phyloP scores from a whole-genome alignment of 2,329 filamentous ascomycete species.

The Phaeosphaeria sp. region DNA sequence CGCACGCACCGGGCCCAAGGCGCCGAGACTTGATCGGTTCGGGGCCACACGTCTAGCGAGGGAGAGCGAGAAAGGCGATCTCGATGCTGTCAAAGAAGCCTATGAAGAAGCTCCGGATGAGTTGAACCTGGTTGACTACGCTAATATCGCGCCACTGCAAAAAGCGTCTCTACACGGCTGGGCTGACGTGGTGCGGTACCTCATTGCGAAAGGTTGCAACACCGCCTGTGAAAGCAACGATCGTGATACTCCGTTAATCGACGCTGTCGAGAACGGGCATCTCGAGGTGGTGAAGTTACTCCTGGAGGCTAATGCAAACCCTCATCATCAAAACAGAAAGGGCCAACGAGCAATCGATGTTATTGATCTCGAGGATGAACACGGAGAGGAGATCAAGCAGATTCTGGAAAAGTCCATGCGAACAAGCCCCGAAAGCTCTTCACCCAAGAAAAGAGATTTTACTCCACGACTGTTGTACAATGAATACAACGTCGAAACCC shows the following conservation, averaged over 20 bases:
- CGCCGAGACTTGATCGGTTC: slow-evolving; percentile 86
- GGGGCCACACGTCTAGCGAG: slow-evolving; percentile 88
- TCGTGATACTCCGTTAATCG: slow-evolving; percentile 88
- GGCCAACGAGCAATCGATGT: slow-evolving; percentile 82
- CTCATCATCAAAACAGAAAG: slow-evolving; percentile 85
- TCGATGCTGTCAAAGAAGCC: slow-evolving; percentile 77
- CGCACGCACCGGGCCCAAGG: slow-evolving; percentile 67
- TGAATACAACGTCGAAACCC: background rate
- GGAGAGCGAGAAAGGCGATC: slow-evolving; percentile 84
- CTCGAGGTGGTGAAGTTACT: slow-evolving; percentile 85
- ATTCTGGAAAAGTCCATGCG: background rate
- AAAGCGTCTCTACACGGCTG: slow-evolving; percentile 89
- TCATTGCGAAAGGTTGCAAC: slow-evolving; percentile 84
- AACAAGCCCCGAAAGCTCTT: background rate
- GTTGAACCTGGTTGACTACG: slow-evolving; percentile 87
- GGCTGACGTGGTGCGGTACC: slow-evolving; percentile 83
- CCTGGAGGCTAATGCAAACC: slow-evolving; percentile 83
- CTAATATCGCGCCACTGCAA: slow-evolving; percentile 94
- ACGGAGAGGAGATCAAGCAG: background rate
- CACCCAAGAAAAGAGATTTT: background rate
- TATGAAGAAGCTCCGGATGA: slow-evolving; percentile 84
- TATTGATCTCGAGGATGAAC: background rate
- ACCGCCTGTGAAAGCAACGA: slow-evolving; percentile 78
- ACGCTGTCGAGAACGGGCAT: slow-evolving; percentile 96
- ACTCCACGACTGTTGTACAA: background rate